Base-by-base conservation (phyloP, 2,329 filamentous ascomycete genomes). In the Colletotrichum navitas region DNA sequence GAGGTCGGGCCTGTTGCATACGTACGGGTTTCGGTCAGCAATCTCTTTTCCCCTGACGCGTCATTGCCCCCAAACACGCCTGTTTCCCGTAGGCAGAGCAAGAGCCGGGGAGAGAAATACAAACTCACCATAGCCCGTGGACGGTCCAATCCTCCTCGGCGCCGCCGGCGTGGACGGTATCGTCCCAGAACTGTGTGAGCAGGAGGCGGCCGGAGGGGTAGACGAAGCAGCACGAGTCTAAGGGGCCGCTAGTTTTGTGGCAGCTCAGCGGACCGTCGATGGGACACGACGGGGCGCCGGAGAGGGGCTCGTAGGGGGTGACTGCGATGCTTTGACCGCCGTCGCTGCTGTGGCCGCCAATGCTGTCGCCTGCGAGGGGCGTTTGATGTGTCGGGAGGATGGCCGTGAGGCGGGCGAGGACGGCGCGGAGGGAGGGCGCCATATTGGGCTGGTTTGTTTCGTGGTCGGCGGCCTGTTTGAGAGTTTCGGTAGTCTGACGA, bases 161-260 rank as follows among this genome's bases (percentile, higher is more conserved):
- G n/a, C 82, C 83, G 3, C 78, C 78, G 5, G 79, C 81, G 70
- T 84, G 81, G 26, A 80, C 76, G 71, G 83, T 74, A 39, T 80
- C 75, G 64, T 85, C 83, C 83, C 83, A 85, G 76, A 84, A 84
- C 77, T 84, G 83, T 3, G 83, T 82, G 45, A 85, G 76, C 58
- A 84, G 75, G 66, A 85, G 74, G 29, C 82, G 77, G 7, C 83
- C 83, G 24, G 83, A 81, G 0, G 83, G 83, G 67, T 81, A 74
- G 34, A 85, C 77, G 66, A 84, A 83, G 74, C 83, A 85, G 76
- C 83, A 84, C 16, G 81, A 80, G 65, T 83, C 80, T 45, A 77
- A 78, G 47, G 77, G 75, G 11, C 78, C 78, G 5, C 80, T 80
- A 66, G 74, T 78, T 74, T 83, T 83, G 68, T 81, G 77, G 74